phyloP scores from a whole-genome alignment of 495 filamentous ascomycete species.

The Aspergillus kassunensis region DNA sequence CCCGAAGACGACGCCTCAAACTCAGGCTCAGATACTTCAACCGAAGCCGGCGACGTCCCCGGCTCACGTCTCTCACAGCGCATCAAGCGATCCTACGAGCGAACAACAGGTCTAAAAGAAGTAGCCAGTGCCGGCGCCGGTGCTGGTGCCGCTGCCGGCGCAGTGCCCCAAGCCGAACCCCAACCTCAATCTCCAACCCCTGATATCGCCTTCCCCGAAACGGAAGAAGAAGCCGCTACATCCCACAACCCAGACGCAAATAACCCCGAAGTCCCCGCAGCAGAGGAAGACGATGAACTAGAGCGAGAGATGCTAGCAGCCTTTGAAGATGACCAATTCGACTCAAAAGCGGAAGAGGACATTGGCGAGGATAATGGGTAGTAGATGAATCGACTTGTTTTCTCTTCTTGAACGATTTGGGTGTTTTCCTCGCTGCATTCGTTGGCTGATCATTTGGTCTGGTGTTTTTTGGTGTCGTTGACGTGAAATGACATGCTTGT shows the following conservation, averaged over 20 bases:
- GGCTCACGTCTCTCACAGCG: conserved; percentile 44
- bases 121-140: conserved; percentile 39
- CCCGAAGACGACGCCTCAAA: conserved; percentile 28
- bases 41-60: conserved; percentile 29
- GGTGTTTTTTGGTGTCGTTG: not conserved
- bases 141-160: not conserved
- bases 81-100: conserved; percentile 49
- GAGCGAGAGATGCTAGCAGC: conserved; percentile 66
- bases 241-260: conserved; percentile 12
- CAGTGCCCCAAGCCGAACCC: conserved; percentile 30
- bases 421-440: too few species aligned
- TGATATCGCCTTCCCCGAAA: not conserved
- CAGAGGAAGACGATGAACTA: conserved; percentile 57
- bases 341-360: conserved; percentile 30
- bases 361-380: conserved; percentile 28
- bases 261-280: conserved; percentile 29
- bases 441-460: too few species aligned
- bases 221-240: conserved; percentile 16
- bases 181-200: conserved; percentile 41
- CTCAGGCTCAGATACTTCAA: conserved; percentile 24
- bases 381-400: not conserved
- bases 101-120: conserved; percentile 43
- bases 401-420: too few species aligned
- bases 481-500: not conserved
- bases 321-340: conserved; percentile 50